Base-by-base conservation (phyloP, 345 rosid species). In the Jatropha curcas region DNA sequence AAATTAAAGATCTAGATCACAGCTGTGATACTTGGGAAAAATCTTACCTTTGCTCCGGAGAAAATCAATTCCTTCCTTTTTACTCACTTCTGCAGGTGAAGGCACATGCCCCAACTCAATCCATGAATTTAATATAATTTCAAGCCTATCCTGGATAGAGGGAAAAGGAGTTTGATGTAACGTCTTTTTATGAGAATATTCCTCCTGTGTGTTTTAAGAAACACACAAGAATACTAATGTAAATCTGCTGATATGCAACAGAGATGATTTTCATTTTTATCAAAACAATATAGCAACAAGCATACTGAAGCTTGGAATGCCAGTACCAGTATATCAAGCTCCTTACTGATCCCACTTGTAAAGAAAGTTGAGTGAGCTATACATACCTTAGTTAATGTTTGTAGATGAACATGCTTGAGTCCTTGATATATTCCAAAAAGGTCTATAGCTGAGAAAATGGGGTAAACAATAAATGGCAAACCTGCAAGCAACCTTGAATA, bases 401-500 rank as follows among this genome's bases (percentile, higher is more conserved):
- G 97, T 60, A 90, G 83, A 82, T 89, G 90, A 60, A 93, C 86
- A 77, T 93, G 85, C 83, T 87, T 85, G 60, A 93, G 97, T 31
- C 92, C 97, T 80, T 88, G 89, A 84, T 91, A 89, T 78, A 89
- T 89, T 31, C 98, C 98, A 22, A 85, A 76, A 55, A 93, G 93
- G 79, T 93, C 94, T 60, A 91, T n/a, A n/a, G 90, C 87, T 13
- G 90, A 71, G 80, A 91, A 93, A 70, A 89, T 62, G 28, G 98
- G 98, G 82, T 91, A 91, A 20, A 91, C 80, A 56, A 80, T 58
- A 73, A 89, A 89, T 57, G 95, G 97, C 62, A 91, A 79, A 80
- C 88, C 82, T 76, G 85, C 89, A 77, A 79, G 92, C 78, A 87
- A 76, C 81, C 92, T 92, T 79, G 58, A 58, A 75, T 39, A 64